Evolutionary conservation across 2,329 filamentous ascomycete genomes (phyloP), one percentile per base, ranked within the genome.

Genomic region (Aschersonia sp.): DNA sequence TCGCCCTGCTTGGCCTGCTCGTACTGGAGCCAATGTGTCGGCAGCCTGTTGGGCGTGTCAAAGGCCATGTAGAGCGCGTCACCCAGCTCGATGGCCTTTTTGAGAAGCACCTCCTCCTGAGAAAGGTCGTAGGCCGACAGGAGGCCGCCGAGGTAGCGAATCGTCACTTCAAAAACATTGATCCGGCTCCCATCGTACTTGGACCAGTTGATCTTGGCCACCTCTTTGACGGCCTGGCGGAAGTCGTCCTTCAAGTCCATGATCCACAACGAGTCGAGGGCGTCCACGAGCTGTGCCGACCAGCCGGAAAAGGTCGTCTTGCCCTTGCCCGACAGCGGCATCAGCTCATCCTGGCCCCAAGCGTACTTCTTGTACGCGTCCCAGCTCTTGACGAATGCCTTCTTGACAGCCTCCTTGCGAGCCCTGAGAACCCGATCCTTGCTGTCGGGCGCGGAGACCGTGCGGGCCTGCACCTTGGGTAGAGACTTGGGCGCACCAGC

Each of bases 141-240:
- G 11, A 76, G 62, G 1, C 73, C 73, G 40, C 73, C 74, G 0
- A 77, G 63, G 52, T 75, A 71, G 31, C 73, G 66, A 52, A 77
- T 76, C 31, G 73, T 81, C 6, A 78, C 80, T 58, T 83, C 79
- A 52, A 83, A 83, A n/a, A 76, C 54, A 47, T 72, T 79, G 54
- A 81, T 71, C 14, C 42, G 64, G 2, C 61, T 56, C 33, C 64
- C 60, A 4, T 57, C 61, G 4, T 71, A 71, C 6, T 68, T 72
- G 12, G 66, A 63, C 62, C 77, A 81, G 58, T 81, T 73, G 51
- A 81, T 76, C 32, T 66, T 60, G 41, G 67, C 68, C n/a, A 71
- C 64, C 42, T 63, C 54, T 47, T 57, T 53, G 30, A 79, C 68
- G 4, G 77, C 76, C 46, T 67, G 58, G 43, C 63, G 58, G 52